Conservation (phyloP, 2,329 filamentous ascomycete genomes). For the Juglanconis oblonga region DNA sequence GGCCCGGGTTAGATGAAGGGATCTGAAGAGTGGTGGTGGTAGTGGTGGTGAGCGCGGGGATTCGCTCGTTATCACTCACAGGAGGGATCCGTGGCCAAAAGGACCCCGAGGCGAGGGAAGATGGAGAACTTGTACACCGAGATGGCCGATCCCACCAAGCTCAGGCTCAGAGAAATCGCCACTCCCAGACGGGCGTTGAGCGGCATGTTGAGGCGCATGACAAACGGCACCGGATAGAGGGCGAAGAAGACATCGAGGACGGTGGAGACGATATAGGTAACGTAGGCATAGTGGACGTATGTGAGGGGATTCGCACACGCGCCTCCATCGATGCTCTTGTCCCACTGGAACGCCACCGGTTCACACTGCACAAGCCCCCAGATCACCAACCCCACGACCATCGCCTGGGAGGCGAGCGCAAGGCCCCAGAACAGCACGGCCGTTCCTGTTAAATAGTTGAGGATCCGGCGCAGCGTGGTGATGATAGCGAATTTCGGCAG, state of each 20-base stretch:
- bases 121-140: slow-evolving; percentile 29
- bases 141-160: slow-evolving; percentile 25
- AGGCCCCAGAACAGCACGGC: slow-evolving; percentile 29
- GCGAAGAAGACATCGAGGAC: slow-evolving; percentile 31
- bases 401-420: slow-evolving; percentile 29
- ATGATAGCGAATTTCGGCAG: slow-evolving; percentile 33
- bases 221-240: slow-evolving; percentile 28
- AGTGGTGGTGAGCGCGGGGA: no score
- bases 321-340: slow-evolving; percentile 24
- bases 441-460: slow-evolving; percentile 28
- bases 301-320: slow-evolving; percentile 23
- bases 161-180: slow-evolving; percentile 25
- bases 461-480: slow-evolving; percentile 29
- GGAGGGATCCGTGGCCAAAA: slow-evolving; percentile 25
- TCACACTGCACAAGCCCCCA: slow-evolving; percentile 31
- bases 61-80: slow-evolving; percentile 21
- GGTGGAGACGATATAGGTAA: slow-evolving; percentile 29
- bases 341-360: slow-evolving; percentile 26
- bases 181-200: slow-evolving; percentile 25
- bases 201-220: slow-evolving; percentile 32
- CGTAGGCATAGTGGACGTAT: slow-evolving; percentile 26
- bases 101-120: slow-evolving; percentile 23
- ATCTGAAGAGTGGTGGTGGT: not conserved
- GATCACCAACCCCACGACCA: slow-evolving; percentile 27
- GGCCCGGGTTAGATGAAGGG: slow-evolving; percentile 16